These are phyloP conservation scores for Erodium trifolium DNA, from an alignment of 441 rosid genomes.

Conservation along the genomic window DNA sequence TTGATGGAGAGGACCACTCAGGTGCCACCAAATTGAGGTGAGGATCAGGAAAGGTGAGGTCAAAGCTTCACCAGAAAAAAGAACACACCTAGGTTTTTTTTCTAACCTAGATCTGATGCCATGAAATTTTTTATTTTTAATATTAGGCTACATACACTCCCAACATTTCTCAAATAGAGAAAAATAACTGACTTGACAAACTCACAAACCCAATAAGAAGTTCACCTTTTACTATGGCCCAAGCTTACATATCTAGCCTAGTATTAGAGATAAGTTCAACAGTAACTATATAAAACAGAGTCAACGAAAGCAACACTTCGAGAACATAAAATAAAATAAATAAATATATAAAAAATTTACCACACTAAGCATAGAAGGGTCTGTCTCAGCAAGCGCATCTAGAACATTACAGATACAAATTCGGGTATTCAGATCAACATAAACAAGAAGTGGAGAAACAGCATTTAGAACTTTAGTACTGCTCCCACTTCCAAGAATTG, in stretches of 20 bases:
- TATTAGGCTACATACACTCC: background rate
- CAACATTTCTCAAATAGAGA: background rate
- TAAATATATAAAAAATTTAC: slow-evolving; percentile 27
- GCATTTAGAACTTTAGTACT: slow-evolving; percentile 41
- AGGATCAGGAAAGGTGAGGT: no score
- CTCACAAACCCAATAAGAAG: background rate
- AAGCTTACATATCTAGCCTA: background rate
- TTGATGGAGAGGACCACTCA: no score
- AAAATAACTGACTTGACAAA: background rate
- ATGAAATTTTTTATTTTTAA: no score
- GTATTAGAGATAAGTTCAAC: background rate
- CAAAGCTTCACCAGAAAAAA: no score
- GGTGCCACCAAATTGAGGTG: no score
- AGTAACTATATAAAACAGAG: background rate
- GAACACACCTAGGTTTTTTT: no score
- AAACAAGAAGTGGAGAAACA: slow-evolving; percentile 65
- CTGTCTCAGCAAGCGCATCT: slow-evolving; percentile 53
- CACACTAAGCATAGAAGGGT: slow-evolving; percentile 54
- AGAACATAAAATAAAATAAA: background rate
- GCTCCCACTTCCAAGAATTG: slow-evolving; percentile 41
- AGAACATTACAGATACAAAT: slow-evolving; percentile 66
- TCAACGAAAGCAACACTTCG: background rate
- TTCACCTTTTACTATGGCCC: background rate
- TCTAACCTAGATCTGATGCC: no score
- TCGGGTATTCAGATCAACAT: slow-evolving; percentile 52